Percentiles rank a stretch among this genome's conserved stretches.
Evolutionary conservation across 1,284 basidiomycete genomes (phyloP).

Genomic region (Cryptococcus sp.): DNA sequence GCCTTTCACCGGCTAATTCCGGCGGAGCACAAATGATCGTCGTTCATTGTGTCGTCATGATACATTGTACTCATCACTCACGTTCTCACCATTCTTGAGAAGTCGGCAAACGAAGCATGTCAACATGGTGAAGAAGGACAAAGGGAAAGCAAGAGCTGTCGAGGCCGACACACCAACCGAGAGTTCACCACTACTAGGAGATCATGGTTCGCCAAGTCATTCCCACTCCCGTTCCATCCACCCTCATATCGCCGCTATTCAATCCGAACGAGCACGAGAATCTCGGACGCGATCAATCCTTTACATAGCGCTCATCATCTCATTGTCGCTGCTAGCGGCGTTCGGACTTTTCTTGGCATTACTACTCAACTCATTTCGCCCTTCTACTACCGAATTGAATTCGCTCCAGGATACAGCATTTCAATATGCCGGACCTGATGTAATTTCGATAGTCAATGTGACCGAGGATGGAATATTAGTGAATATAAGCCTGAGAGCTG

Average conservation of each 20-base stretch:
- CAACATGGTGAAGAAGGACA: slow-evolving; percentile 1
- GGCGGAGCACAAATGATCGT: background rate
- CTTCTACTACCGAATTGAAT: slow-evolving; percentile 23
- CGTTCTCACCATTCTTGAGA: background rate
- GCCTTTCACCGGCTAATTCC: background rate
- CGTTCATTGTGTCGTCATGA: background rate
- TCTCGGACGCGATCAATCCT: slow-evolving; percentile 10
- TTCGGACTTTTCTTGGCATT: slow-evolving; percentile 26
- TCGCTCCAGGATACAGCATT: slow-evolving; percentile 26
- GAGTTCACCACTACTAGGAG: background rate
- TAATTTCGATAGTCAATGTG: slow-evolving; percentile 38
- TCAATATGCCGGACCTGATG: slow-evolving; percentile 24
- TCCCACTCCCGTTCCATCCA: too few relatives aligned
- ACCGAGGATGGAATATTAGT: slow-evolving; percentile 37
- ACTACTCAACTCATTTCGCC: slow-evolving; percentile 33
- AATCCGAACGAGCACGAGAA: too few relatives aligned
- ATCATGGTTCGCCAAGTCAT: too few relatives aligned
- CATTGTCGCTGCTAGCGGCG: slow-evolving; percentile 25
- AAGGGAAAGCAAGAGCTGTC: slow-evolving; percentile 3
- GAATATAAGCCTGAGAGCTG: slow-evolving; percentile 33
- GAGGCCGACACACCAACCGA: background rate
- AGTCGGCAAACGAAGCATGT: too few relatives aligned
- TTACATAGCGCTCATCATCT: slow-evolving; percentile 15
- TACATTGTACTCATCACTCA: background rate
- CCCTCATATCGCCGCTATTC: too few relatives aligned